Base-by-base conservation (phyloP, 345 rosid species). In the Physaria fendleri region DNA sequence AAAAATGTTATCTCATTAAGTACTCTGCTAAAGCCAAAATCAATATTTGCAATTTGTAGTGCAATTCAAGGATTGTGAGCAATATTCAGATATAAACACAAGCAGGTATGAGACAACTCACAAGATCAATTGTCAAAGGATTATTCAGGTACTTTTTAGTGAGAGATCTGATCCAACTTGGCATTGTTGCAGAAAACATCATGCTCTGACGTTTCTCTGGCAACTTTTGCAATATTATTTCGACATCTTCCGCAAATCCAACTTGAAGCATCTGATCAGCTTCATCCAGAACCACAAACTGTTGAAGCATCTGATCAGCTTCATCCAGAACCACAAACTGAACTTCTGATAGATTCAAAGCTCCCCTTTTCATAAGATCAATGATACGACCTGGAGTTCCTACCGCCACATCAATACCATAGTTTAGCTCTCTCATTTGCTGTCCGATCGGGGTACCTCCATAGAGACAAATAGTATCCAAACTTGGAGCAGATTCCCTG, bases 141-240 rank as follows among this genome's bases (percentile, higher is more conserved):
- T 83, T 66, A 28, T 81, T 82, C 20, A 94, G 77, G 54, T 87
- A 79, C 66, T 87, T 94, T 51, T 69, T 74, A 24, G 90, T 74
- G 6, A 94, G 97, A 17, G 72, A 71, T 76, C 63, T 79, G 64
- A 94, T 90, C 95, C 88, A 87, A 74, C 71, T 71, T 14, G 99
- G 97, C 99, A 90, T 90, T 1, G 97, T 90, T 4, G 99, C 99
- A 30, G 97, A 94, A 71, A 94, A 94, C 83, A 90, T 78, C 99
- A 94, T 76, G 52, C 76, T 83, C 58, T 94, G 99, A 23, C 97
- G 82, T 4, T 87, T 81, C 64, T 28, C 53, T 8, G 99, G 99
- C 77, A 94, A 67, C 34, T 57, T 77, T 14, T 77, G 66, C 67
- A 94, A 77, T 47, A 94, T 90, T 4, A 78, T 69, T 64, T 94